These are phyloP conservation scores for Fusarium devonianum DNA, from an alignment of 2,329 filamentous ascomycete species.

Conservation along the genomic window DNA sequence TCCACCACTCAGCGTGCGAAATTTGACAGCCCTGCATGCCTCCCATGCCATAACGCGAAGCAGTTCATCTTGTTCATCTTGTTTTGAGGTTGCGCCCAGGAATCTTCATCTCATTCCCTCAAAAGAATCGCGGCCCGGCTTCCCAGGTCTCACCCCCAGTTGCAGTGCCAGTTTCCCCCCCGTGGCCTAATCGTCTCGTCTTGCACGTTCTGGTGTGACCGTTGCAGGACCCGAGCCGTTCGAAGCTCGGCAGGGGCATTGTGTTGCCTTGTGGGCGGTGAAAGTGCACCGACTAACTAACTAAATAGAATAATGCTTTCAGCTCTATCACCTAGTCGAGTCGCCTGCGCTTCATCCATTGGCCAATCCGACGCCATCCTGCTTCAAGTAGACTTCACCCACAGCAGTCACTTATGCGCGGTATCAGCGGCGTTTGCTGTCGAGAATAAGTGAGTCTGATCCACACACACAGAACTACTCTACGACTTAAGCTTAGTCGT, in stretches of 20 bases:
- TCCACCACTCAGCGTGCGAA: conserved; percentile 29
- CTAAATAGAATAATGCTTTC: background rate
- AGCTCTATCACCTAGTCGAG: too few species aligned
- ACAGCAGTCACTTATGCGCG: too few species aligned
- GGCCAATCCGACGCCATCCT: conserved; percentile 1
- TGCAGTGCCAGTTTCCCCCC: background rate
- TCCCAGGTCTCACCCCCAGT: conserved; percentile 27
- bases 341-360: background rate
- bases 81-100: conserved; percentile 8
- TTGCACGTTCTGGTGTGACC: conserved; percentile 3
- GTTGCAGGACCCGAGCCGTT: background rate
- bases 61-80: conserved; percentile 30
- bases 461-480: conserved; percentile 2
- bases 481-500: too few species aligned
- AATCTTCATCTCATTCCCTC: conserved; percentile 31
- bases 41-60: conserved; percentile 12
- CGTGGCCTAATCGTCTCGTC: conserved; percentile 3
- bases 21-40: conserved; percentile 32
- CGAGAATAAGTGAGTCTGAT: background rate
- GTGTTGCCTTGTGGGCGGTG: too few species aligned
- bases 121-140: conserved; percentile 32
- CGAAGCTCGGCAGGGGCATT: conserved; percentile 10
- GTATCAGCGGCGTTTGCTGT: conserved; percentile 2
- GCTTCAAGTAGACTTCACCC: conserved; percentile 13
- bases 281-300: too few species aligned